phyloP scores from a whole-genome alignment of 1,284 basidiomycete genomes.

The Ganoderma sinense region DNA sequence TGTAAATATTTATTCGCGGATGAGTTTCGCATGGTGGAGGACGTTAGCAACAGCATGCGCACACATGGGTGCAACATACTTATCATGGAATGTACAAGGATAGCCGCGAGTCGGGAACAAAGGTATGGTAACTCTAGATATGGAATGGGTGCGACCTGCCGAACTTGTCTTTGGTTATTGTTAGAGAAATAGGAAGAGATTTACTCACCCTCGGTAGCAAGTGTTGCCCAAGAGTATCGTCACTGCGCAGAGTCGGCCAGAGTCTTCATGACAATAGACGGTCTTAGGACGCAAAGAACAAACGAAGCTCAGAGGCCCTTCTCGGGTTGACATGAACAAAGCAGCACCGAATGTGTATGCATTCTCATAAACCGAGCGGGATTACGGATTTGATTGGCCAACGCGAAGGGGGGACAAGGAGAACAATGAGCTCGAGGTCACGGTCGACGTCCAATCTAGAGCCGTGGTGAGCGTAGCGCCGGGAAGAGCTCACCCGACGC shows the following conservation, averaged over 20 bases:
- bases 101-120: no score
- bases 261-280: background rate
- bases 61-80: background rate
- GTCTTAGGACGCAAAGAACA: background rate
- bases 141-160: no score
- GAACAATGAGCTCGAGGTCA: background rate
- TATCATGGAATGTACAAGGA: no score
- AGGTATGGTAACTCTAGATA: no score
- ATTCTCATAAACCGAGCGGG: background rate
- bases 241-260: no score
- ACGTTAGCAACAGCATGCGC: background rate
- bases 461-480: background rate
- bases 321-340: background rate
- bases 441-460: background rate
- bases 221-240: no score
- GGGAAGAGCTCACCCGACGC: slow-evolving; percentile 3
- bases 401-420: background rate
- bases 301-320: background rate
- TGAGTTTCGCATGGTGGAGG: background rate
- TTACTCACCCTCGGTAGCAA: background rate
- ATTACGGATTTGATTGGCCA: background rate
- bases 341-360: background rate
- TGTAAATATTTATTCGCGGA: background rate
- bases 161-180: no score
- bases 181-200: no score